A percentile compares a stretch with the other conserved stretches of the same genome.
Evolutionary conservation across 2,329 filamentous ascomycete genomes (phyloP).

Genomic region (Chaetomium strumarium): DNA sequence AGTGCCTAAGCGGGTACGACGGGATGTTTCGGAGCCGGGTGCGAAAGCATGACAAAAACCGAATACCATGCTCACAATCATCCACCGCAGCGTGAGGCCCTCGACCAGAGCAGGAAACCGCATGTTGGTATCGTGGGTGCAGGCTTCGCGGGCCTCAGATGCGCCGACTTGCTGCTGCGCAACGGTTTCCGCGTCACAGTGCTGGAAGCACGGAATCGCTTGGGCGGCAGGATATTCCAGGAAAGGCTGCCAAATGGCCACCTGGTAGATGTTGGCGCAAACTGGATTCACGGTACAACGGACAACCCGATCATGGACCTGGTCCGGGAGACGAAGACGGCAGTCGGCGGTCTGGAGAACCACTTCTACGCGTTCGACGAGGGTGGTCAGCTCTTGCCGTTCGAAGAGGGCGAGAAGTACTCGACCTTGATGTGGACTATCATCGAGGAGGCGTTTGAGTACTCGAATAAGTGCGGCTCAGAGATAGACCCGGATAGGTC

Average conservation of each 20-base stretch:
- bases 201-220: constrained; percentile 59
- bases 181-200: constrained; percentile 63
- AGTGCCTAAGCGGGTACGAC: not conserved
- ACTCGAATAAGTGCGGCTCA: constrained; percentile 53
- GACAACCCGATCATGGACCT: constrained; percentile 66
- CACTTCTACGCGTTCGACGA: constrained; percentile 51
- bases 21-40: not conserved
- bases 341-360: constrained; percentile 43
- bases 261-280: constrained; percentile 59
- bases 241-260: constrained; percentile 42
- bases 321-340: constrained; percentile 54
- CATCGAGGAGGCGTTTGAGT: constrained; percentile 60
- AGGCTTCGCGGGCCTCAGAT: constrained; percentile 64
- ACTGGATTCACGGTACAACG: constrained; percentile 72
- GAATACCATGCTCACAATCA: constrained; percentile 8
- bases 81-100: constrained; percentile 15
- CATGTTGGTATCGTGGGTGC: constrained; percentile 65
- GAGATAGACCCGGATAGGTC: constrained; percentile 44
- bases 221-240: constrained; percentile 60
- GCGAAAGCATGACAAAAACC: not conserved
- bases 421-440: constrained; percentile 60
- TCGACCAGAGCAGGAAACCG: constrained; percentile 31
- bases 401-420: constrained; percentile 40
- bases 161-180: constrained; percentile 60
- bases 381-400: constrained; percentile 45